Evolutionary conservation across 2,329 filamentous ascomycete genomes (phyloP).

Genomic region (Bipolaris zeicola): DNA sequence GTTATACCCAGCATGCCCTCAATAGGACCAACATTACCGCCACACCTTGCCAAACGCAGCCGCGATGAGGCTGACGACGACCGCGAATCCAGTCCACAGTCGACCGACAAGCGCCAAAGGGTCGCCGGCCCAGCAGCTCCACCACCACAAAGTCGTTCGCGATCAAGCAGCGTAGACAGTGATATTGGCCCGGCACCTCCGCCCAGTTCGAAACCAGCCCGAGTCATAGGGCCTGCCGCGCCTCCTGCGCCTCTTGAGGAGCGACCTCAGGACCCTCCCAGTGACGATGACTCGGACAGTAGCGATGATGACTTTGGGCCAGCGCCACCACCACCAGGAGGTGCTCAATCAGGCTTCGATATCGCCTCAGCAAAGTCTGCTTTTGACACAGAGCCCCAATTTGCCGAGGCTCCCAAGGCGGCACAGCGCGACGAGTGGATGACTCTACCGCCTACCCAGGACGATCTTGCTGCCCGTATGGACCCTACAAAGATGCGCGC

Average conservation of each 20-base stretch:
- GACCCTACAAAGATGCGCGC: slow-evolving; percentile 84
- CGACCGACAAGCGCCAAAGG: slow-evolving; percentile 57
- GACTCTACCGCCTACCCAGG: slow-evolving; percentile 57
- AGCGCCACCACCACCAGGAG: slow-evolving; percentile 47
- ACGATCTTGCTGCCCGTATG: slow-evolving; percentile 62
- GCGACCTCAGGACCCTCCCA: slow-evolving; percentile 49
- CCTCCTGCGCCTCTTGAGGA: slow-evolving; percentile 58
- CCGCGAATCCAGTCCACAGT: slow-evolving; percentile 48
- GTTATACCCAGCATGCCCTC: slow-evolving; percentile 62
- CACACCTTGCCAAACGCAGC: slow-evolving; percentile 64
- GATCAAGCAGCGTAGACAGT: slow-evolving; percentile 34
- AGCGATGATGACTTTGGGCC: slow-evolving; percentile 56
- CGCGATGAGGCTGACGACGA: slow-evolving; percentile 53
- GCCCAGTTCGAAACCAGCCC: slow-evolving; percentile 47
- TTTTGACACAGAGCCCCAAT: slow-evolving; percentile 42
- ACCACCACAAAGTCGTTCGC: slow-evolving; percentile 29
- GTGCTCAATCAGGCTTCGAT: slow-evolving; percentile 20
- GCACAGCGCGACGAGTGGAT: slow-evolving; percentile 74
- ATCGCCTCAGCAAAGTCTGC: slow-evolving; percentile 27
- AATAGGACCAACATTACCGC: slow-evolving; percentile 72
- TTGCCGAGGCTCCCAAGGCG: slow-evolving; percentile 46
- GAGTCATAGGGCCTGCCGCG: slow-evolving; percentile 59
- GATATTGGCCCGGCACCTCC: slow-evolving; percentile 49
- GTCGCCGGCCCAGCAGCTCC: slow-evolving; percentile 63
- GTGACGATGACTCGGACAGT: slow-evolving; percentile 44